Conservation (phyloP, 2,329 filamentous ascomycete species). For the Fusarium lyarnte region DNA sequence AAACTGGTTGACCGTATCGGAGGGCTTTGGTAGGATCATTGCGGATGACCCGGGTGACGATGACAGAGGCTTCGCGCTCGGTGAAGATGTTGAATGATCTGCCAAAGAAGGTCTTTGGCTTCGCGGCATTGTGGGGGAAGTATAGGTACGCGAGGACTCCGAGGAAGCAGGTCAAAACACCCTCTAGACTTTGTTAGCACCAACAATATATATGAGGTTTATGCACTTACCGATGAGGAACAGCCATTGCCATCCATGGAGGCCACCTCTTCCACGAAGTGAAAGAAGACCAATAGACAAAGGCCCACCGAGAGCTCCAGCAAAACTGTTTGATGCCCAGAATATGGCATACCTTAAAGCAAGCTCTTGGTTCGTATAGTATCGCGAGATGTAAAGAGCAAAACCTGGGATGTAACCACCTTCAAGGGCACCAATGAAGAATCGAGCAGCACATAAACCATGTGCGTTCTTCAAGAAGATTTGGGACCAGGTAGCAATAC, state of each 20-base stretch:
- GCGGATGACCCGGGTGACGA: constrained; percentile 43
- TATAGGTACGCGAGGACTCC: constrained; percentile 42
- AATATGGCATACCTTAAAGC: constrained; percentile 44
- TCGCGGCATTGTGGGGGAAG: constrained; percentile 40
- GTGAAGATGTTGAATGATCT: constrained; percentile 40
- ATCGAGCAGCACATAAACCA: constrained; percentile 41
- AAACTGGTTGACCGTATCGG: constrained; percentile 37
- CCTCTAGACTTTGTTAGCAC: constrained; percentile 32
- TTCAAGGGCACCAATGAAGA: constrained; percentile 45
- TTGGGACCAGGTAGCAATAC: constrained; percentile 43
- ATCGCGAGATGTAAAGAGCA: constrained; percentile 45
- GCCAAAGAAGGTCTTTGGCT: constrained; percentile 41
- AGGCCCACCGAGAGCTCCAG: constrained; percentile 42
- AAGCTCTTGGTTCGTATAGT: constrained; percentile 45
- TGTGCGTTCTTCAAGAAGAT: constrained; percentile 40
- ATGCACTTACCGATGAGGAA: constrained; percentile 41
- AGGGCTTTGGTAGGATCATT: constrained; percentile 45
- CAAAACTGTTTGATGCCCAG: constrained; percentile 45
- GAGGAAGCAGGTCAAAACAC: constrained; percentile 39
- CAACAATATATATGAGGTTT: accelerated
- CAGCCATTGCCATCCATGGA: constrained; percentile 46
- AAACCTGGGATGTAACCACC: constrained; percentile 48
- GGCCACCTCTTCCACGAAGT: constrained; percentile 35
- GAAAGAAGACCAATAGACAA: constrained; percentile 43
- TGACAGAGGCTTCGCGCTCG: constrained; percentile 37